These are phyloP conservation scores for Panicum virgatum DNA, from an alignment of 202 grass and related monocot species.

Conservation along the genomic window DNA sequence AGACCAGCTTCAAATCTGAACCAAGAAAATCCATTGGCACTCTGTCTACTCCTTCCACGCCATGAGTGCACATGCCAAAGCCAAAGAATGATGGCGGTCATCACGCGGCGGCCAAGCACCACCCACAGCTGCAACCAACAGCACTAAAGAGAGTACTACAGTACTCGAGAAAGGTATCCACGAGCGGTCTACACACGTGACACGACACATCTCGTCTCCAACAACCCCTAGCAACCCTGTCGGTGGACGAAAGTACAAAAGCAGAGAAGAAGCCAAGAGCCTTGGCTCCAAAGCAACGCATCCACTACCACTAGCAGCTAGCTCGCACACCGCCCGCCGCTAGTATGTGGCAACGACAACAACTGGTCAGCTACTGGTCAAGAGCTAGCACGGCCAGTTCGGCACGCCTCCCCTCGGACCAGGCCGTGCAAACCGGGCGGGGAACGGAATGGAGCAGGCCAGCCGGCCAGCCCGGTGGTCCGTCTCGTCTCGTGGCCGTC, in stretches of 20 bases:
- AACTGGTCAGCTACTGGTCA: not conserved
- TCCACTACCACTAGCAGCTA: not conserved
- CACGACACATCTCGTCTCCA: not conserved
- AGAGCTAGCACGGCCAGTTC: too few relatives aligned
- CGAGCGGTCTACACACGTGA: not conserved
- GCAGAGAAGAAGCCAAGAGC: not conserved
- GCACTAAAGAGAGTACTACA: not conserved
- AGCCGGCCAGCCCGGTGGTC: too few relatives aligned
- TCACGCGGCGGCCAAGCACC: not conserved
- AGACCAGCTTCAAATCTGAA: not conserved
- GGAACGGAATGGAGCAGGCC: too few relatives aligned
- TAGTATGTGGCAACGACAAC: not conserved
- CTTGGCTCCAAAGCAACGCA: conserved; percentile 39
- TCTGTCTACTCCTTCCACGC: not conserved
- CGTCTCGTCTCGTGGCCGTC: too few relatives aligned
- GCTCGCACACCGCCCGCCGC: too few relatives aligned
- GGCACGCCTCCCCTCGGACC: too few relatives aligned
- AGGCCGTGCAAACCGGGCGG: too few relatives aligned
- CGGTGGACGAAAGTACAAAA: conserved; percentile 33
- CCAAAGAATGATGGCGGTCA: not conserved
- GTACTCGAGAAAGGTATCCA: not conserved
- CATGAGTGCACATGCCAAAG: not conserved
- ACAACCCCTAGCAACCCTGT: conserved; percentile 3
- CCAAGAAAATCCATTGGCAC: not conserved
- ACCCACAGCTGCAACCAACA: not conserved